Evolutionary conservation across 192 early-diverging fungal species (phyloP), one percentile per base, ranked within the genome.

Genomic region (Irineochytrium annulatum): DNA sequence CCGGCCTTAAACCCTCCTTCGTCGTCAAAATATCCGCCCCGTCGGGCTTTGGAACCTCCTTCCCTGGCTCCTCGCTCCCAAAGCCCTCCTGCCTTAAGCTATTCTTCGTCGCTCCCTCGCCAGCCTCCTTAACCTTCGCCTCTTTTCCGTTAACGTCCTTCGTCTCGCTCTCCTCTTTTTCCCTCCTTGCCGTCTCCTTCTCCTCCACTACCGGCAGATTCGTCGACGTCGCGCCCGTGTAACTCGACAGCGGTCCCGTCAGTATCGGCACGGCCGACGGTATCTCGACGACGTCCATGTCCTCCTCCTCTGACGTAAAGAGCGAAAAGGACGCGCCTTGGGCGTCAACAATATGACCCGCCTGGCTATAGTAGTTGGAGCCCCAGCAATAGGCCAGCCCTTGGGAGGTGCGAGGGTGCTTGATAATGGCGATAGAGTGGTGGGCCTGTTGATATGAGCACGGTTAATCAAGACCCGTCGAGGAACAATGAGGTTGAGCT

Each of bases 361-460:
- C 59, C 67, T 74, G 73, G 5, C 73, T 68, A 44, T 69, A 75
- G 48, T 70, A 75, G 46, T 75, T 75, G 29, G 64, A 67, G 8
- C 73, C 73, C 68, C 73, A 75, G 19, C 59, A 53, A 46, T 59
- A 70, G 14, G 67, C 41, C n/a, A 52, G 27, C 13, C 73, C 73
- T 22, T 17, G 11, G 11, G 17, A 14, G n/a, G 37, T 41, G 11
- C 17, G 6, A 49, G 6, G 11, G 22, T 14, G 26, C 24, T 49
- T 24, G 6, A 49, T 24, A 22, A 49, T 24, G 5, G 46, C 46
- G 6, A 49, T 22, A 5, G 13, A 20, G 24, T 49, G 46, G n/a
- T 41, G 37, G 11, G n/a, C n/a, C 37, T 41, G 37, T 41, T 41
- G n/a, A 8, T 41, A 8, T 41, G 37, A 13, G n/a, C n/a, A n/a